Conservation (phyloP, 495 filamentous ascomycete genomes). For the Aspergillus cristatus region DNA sequence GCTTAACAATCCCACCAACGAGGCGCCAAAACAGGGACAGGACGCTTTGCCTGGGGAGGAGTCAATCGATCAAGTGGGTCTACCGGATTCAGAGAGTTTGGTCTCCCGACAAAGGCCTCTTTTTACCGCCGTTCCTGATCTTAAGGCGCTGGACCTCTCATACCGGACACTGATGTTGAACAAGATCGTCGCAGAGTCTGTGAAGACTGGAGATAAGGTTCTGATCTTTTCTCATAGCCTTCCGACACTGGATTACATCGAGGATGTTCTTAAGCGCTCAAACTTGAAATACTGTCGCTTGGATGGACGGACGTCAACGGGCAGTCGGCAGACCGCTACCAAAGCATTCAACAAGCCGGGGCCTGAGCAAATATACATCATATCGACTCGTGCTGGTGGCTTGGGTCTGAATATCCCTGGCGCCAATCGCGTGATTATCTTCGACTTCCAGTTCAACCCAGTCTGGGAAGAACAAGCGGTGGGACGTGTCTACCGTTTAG, state of each 20-base stretch:
- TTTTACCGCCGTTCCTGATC: constrained; percentile 19
- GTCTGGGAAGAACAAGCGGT: constrained; percentile 80
- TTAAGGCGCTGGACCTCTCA: constrained; percentile 39
- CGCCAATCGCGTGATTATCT: constrained; percentile 81
- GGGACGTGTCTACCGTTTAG: constrained; percentile 78
- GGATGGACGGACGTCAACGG: constrained; percentile 51
- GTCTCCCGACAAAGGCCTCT: constrained; percentile 17
- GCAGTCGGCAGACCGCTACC: constrained; percentile 46
- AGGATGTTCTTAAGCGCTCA: constrained; percentile 37
- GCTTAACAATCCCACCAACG: constrained; percentile 24
- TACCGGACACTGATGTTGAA: constrained; percentile 58
- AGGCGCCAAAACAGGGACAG: constrained; percentile 11
- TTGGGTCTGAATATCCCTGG: constrained; percentile 74
- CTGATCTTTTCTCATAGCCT: constrained; percentile 70
- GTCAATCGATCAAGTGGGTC: constrained; percentile 18
- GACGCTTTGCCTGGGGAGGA: constrained; percentile 17
- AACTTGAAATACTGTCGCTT: constrained; percentile 44
- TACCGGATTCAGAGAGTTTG: constrained; percentile 15
- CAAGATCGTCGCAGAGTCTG: constrained; percentile 55
- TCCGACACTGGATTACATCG: constrained; percentile 59
- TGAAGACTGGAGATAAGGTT: constrained; percentile 55
- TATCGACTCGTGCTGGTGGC: constrained; percentile 77
- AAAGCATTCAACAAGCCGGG: constrained; percentile 54
- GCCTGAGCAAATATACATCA: constrained; percentile 54
- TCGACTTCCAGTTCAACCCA: constrained; percentile 78